Evolutionary conservation across 495 filamentous ascomycete species (phyloP).

Genomic region (Annulohypoxylon moriforme): DNA sequence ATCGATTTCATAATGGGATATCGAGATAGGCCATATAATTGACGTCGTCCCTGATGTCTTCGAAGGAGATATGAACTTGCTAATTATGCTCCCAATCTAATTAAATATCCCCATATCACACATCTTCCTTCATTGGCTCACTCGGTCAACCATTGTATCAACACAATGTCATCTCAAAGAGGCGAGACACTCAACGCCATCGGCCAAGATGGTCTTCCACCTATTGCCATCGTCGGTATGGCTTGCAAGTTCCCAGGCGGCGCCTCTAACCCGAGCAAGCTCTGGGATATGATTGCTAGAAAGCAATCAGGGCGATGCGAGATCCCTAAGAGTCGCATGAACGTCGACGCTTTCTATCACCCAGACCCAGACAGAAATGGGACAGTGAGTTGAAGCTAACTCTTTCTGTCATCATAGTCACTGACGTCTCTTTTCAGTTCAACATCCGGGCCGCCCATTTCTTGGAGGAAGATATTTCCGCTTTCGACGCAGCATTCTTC

Average conservation of each 20-base stretch:
- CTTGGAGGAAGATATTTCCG: slow-evolving; percentile 36
- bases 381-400: slow-evolving; percentile 4
- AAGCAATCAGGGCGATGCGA: slow-evolving; percentile 51
- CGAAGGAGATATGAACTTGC: background rate
- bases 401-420: background rate
- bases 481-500: slow-evolving; percentile 66
- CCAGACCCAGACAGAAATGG: slow-evolving; percentile 23
- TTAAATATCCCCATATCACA: background rate
- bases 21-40: background rate
- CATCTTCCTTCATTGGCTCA: background rate
- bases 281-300: slow-evolving; percentile 63
- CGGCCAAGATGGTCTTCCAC: slow-evolving; percentile 6
- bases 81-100: background rate
- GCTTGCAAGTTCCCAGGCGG: slow-evolving; percentile 63
- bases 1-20: background rate
- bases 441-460: slow-evolving; percentile 26
- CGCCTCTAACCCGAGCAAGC: slow-evolving; percentile 53
- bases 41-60: background rate
- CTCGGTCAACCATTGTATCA: slow-evolving; percentile 6
- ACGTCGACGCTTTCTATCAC: slow-evolving; percentile 54
- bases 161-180: slow-evolving; percentile 13
- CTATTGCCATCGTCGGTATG: slow-evolving; percentile 65
- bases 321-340: slow-evolving; percentile 57
- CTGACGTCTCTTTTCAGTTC: background rate
- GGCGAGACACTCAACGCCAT: background rate